phyloP scores from a whole-genome alignment of 768 basidiomycete species.

The Crepidotus variabilis region DNA sequence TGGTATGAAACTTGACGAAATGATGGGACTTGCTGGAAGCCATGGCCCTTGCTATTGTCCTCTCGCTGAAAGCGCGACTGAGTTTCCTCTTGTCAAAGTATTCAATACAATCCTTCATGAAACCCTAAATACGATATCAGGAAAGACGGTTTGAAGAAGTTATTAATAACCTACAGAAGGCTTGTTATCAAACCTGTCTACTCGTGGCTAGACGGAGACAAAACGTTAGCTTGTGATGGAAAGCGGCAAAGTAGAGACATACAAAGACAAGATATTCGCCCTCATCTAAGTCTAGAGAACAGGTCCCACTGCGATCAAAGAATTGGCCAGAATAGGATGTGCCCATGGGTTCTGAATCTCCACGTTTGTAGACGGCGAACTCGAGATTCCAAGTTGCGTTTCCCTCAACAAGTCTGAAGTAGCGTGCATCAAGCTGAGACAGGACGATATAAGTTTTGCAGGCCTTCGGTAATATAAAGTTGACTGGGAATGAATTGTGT shows the following conservation, averaged over 20 bases:
- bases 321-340: slow-evolving; percentile 23
- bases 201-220: background rate
- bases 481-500: slow-evolving; percentile 4
- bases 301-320: slow-evolving; percentile 28
- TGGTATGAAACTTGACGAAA: background rate
- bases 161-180: background rate
- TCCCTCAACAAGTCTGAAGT: slow-evolving; percentile 36
- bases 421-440: slow-evolving; percentile 40
- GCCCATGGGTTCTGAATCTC: slow-evolving; percentile 23
- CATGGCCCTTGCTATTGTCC: slow-evolving; percentile 12
- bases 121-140: slow-evolving; percentile 5
- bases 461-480: slow-evolving; percentile 23
- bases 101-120: slow-evolving; percentile 8
- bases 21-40: slow-evolving; percentile 13
- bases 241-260: slow-evolving; percentile 10
- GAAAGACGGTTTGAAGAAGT: background rate
- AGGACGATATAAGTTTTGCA: slow-evolving; percentile 39
- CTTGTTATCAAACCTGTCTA: background rate
- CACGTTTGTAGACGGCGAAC: slow-evolving; percentile 40
- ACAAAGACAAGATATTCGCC: slow-evolving; percentile 2
- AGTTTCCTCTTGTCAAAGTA: slow-evolving; percentile 11
- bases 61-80: slow-evolving; percentile 11
- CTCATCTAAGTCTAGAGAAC: slow-evolving; percentile 28
- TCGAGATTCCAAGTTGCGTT: slow-evolving; percentile 35
- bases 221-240: background rate